Percentiles rank a stretch among this genome's conserved stretches.
Evolutionary conservation across 495 filamentous ascomycete genomes (phyloP).

Genomic region (Penicillium pulvis): DNA sequence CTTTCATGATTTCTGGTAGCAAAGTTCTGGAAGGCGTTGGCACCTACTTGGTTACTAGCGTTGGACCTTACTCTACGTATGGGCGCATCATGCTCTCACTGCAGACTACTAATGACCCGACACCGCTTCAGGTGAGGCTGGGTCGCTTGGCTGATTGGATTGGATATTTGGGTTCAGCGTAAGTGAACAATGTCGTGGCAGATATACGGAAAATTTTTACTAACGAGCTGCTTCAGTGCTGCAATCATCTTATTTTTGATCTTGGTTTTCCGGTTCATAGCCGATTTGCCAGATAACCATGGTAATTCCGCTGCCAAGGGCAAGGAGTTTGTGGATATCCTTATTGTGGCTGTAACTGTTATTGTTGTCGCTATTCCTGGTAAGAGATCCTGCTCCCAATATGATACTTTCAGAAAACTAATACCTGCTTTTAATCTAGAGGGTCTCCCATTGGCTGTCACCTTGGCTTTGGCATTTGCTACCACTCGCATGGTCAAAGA

Average conservation of each 20-base stretch:
- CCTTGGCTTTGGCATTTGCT: conserved; percentile 68
- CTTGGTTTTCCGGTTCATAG: conserved; percentile 62
- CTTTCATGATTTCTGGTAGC: conserved; percentile 64
- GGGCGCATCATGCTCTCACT: conserved; percentile 66
- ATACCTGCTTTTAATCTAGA: conserved; percentile 35
- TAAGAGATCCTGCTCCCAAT: conserved; percentile 17
- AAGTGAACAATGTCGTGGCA: conserved; percentile 16
- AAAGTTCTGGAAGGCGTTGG: conserved; percentile 69
- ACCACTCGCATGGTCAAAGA: conserved; percentile 71
- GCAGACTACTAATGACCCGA: conserved; percentile 62
- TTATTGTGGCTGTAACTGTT: conserved; percentile 70
- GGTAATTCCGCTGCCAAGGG: conserved; percentile 57
- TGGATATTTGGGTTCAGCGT: conserved; percentile 53
- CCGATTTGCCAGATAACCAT: conserved; percentile 50
- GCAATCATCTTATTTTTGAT: conserved; percentile 66
- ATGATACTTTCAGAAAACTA: conserved; percentile 10
- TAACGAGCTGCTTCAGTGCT: conserved; percentile 38
- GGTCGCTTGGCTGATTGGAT: conserved; percentile 66
- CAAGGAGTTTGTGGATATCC: conserved; percentile 64
- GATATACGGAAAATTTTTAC: background rate
- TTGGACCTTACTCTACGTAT: conserved; percentile 63
- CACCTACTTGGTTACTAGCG: conserved; percentile 64
- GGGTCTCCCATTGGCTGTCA: conserved; percentile 67
- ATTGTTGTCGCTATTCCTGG: conserved; percentile 71
- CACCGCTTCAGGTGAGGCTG: conserved; percentile 65